A percentile compares a stretch with the other conserved stretches of the same genome.
phyloP scores from a whole-genome alignment of 345 rosid genomes.

The Mercurialis annua region DNA sequence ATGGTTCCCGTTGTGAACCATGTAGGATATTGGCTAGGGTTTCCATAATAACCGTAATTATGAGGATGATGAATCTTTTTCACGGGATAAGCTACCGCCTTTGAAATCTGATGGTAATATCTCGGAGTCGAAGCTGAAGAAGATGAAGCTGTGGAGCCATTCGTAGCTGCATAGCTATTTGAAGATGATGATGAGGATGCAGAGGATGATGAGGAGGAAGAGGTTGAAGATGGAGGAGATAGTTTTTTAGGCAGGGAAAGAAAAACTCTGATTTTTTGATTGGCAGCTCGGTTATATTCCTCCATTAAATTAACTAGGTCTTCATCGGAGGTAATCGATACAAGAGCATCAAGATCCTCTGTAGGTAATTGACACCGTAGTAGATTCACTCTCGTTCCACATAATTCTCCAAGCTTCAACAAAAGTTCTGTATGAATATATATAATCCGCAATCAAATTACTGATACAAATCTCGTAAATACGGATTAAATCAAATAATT shows the following conservation, averaged over 20 bases:
- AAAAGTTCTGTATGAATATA: conserved; percentile 55
- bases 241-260: conserved; percentile 52
- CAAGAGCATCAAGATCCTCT: conserved; percentile 85
- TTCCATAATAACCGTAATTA: conserved; percentile 47
- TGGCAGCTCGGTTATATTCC: conserved; percentile 65
- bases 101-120: conserved; percentile 27
- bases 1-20: conserved; percentile 56
- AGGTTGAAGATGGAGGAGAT: conserved; percentile 6
- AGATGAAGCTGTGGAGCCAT: conserved; percentile 1
- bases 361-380: conserved; percentile 81
- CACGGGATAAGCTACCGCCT: conserved; percentile 24
- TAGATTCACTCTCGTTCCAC: conserved; percentile 47
- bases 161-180: conserved; percentile 9
- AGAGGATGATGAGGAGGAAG: conserved; percentile 15
- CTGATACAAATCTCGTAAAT: neutral
- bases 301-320: conserved; percentile 83
- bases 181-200: conserved; percentile 43
- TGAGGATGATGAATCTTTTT: conserved; percentile 17
- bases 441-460: conserved; percentile 7
- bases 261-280: conserved; percentile 76
- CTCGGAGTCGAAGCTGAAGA: conserved; percentile 32
- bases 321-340: conserved; percentile 75
- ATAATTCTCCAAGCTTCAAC: conserved; percentile 64
- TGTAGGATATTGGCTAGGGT: conserved; percentile 45
- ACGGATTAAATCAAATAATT: neutral